Conservation (phyloP, 331 rosid species). For the Dryas integrifolia region DNA sequence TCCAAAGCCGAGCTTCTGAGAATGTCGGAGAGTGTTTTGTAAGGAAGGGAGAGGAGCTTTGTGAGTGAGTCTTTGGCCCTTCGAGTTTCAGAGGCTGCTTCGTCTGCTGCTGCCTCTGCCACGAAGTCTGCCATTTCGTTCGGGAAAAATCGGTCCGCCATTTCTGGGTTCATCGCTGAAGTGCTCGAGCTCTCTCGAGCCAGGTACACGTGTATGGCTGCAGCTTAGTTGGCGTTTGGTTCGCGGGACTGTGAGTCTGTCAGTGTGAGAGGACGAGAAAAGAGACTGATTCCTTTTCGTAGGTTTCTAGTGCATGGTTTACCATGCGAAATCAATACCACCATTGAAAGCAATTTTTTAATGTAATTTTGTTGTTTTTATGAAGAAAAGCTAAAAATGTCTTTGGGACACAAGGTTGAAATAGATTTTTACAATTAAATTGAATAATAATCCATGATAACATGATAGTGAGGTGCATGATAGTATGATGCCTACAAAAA, state of each 20-base stretch:
- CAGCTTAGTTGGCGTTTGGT: background rate
- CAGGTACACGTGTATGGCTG: background rate
- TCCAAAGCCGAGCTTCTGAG: slow-evolving; percentile 50
- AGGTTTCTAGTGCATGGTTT: too few species aligned
- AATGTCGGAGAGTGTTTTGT: slow-evolving; percentile 31
- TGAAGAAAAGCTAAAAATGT: too few species aligned
- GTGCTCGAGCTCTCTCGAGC: background rate
- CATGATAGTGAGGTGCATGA: too few species aligned
- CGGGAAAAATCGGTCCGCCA: slow-evolving; percentile 74
- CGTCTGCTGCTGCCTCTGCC: slow-evolving; percentile 39
- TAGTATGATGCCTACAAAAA: too few species aligned
- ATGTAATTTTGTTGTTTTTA: too few species aligned
- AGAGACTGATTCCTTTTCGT: too few species aligned
- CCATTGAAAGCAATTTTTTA: too few species aligned
- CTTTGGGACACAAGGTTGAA: too few species aligned
- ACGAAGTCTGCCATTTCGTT: slow-evolving; percentile 56
- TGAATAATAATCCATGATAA: too few species aligned
- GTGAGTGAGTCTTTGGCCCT: slow-evolving; percentile 32
- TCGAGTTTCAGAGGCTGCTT: slow-evolving; percentile 27
- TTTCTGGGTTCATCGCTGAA: slow-evolving; percentile 18
- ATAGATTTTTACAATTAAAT: too few species aligned
- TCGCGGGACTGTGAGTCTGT: background rate
- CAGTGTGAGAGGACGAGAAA: too few species aligned
- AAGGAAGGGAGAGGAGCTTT: slow-evolving; percentile 54
- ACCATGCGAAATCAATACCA: too few species aligned